Evolutionary conservation across 2,329 filamentous ascomycete species (phyloP), one percentile per base, ranked within the genome.

Genomic region (Phialocephala subalpina): DNA sequence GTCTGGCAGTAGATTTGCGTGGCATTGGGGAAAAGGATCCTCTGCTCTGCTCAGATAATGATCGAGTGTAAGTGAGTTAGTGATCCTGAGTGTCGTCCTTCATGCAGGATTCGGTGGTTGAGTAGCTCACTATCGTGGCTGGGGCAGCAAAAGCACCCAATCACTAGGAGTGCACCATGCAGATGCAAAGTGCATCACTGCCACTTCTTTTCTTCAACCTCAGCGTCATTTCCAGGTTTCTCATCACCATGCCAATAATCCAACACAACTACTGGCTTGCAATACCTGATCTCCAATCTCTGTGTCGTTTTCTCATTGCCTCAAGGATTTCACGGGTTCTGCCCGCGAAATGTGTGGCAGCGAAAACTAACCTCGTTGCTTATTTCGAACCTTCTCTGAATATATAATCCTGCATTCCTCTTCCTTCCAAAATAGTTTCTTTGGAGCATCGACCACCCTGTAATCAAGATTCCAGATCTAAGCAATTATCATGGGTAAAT

Each of bases 81-180:
- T 29, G 49, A 53, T 33, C 11, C 49, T 53, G 49, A 53, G 25
- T 53, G 22, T 20, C 12, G 22, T 53, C 49, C 49, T 53, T 53
- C 49, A 53, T 53, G 49, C 49, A 53, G 49, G 49, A 29, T 53
- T 53, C 49, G 49, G 49, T 53, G 49, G n/a, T 53, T 33, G 49
- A 53, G 27, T 29, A 53, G 49, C 45, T 49, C 20, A 25, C 16
- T 49, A n/a, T 53, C 49, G 49, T 53, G 49, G 49, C 49, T 53
- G 49, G n/a, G 49, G 25, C 11, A 27, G 25, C 6, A 18, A 33
- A 53, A 29, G 12, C 2, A 5, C 9, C 49, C 49, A 53, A 53
- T 53, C 25, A 33, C 3, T 12, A 20, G 22, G 12, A 49, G 20
- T 49, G 18, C 18, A 29, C n/a, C n/a, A n/a, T n/a, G n/a, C n/a